phyloP scores from a whole-genome alignment of 1,139 yeast genomes.

The Suhomyces bolitotheri region DNA sequence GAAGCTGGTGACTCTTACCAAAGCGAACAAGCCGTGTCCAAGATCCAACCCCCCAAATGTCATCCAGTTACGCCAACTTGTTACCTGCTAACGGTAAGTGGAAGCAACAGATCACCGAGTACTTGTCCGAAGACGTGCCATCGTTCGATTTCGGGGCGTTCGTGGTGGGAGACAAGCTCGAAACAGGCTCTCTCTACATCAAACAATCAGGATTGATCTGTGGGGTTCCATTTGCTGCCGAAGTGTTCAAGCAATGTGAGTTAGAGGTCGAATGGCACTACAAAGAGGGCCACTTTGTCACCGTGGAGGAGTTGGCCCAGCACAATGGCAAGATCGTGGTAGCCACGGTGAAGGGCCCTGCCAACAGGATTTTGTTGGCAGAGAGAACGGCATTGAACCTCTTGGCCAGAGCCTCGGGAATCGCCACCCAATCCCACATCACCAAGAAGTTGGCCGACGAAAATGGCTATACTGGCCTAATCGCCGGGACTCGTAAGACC shows the following conservation, averaged over 20 bases:
- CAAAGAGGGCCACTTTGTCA: constrained; percentile 64
- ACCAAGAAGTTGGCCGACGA: constrained; percentile 63
- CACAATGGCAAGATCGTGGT: constrained; percentile 63
- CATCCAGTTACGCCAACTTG: constrained; percentile 46
- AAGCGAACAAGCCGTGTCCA: no score
- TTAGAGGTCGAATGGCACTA: constrained; percentile 70
- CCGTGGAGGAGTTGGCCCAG: constrained; percentile 40
- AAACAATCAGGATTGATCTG: constrained; percentile 80
- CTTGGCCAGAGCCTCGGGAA: constrained; percentile 80
- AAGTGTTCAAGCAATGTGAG: constrained; percentile 77
- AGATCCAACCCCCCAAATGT: constrained; percentile 3
- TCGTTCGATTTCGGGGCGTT: constrained; percentile 92
- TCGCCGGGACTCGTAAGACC: constrained; percentile 98
- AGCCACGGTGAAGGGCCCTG: constrained; percentile 80
- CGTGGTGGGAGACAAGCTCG: constrained; percentile 79
- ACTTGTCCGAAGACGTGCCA: constrained; percentile 87
- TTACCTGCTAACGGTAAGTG: constrained; percentile 76
- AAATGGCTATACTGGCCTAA: constrained; percentile 76
- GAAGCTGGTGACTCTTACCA: no score
- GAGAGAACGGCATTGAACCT: constrained; percentile 87
- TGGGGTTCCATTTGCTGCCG: constrained; percentile 88
- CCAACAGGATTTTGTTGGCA: constrained; percentile 72
- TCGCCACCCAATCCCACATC: constrained; percentile 74
- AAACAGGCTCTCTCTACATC: constrained; percentile 77
- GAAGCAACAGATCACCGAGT: constrained; percentile 74